Conservation (phyloP, 1,284 basidiomycete species). For the Exobasidium cylindrosporum region DNA sequence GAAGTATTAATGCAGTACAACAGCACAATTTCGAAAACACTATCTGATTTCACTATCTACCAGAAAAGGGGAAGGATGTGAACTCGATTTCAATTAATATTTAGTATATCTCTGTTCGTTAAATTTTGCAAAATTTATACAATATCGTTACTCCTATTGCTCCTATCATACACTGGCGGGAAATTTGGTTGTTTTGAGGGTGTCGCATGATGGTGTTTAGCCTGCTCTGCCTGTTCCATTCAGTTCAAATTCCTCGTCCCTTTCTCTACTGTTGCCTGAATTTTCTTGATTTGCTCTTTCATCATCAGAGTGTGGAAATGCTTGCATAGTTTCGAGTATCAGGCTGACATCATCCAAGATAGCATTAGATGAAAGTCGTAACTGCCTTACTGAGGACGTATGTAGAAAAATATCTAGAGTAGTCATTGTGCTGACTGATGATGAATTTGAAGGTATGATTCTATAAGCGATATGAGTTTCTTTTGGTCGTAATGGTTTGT, state of each 20-base stretch:
- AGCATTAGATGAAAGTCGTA: constrained; percentile 11
- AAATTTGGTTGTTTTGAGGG: too few species aligned
- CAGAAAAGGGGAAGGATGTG: too few species aligned
- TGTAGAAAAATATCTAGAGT: constrained; percentile 3
- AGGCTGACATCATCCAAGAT: constrained; percentile 11
- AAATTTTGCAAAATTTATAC: too few species aligned
- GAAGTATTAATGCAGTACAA: not conserved
- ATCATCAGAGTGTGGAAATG: constrained; percentile 6
- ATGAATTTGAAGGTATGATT: not conserved
- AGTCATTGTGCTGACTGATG: not conserved
- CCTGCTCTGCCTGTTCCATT: constrained; percentile 11
- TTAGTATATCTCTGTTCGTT: too few species aligned
- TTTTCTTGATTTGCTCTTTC: not conserved
- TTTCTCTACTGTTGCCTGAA: not conserved
- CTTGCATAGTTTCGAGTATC: constrained; percentile 14
- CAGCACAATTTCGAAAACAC: constrained; percentile 1
- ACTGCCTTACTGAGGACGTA: constrained; percentile 1
- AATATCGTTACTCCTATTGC: too few species aligned
- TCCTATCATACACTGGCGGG: too few species aligned
- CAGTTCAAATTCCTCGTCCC: constrained; percentile 9
- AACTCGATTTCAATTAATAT: too few species aligned
- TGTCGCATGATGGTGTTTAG: too few species aligned
- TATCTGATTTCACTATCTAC: not conserved
- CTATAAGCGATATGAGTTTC: constrained; percentile 13
- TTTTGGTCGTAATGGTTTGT: constrained; percentile 11